Evolutionary conservation across 768 basidiomycete genomes (phyloP).

Genomic region (Clavulina sp.): DNA sequence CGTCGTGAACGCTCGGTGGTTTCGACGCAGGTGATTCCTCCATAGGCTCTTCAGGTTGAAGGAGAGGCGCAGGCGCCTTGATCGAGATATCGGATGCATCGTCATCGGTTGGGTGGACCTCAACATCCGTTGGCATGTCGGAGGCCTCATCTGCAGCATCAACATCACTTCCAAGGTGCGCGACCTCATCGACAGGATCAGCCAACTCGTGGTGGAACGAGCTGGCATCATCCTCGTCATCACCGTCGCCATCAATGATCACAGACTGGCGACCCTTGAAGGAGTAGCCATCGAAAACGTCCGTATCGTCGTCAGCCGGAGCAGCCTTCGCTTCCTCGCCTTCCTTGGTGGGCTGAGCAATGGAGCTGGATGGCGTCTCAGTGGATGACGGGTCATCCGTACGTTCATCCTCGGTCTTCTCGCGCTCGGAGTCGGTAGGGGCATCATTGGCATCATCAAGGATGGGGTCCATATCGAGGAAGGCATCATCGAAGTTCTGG

Average conservation of each 20-base stretch:
- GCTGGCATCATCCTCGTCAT: conserved; percentile 19
- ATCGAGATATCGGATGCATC: not conserved
- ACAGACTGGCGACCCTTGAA: conserved; percentile 79
- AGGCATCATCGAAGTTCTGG: conserved; percentile 93
- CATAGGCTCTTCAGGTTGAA: too few relatives aligned
- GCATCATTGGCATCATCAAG: conserved; percentile 37
- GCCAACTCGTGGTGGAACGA: conserved; percentile 8
- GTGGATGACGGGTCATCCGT: conserved; percentile 49
- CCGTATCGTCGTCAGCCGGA: conserved; percentile 33
- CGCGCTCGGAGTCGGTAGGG: conserved; percentile 12
- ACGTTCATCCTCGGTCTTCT: conserved; percentile 14
- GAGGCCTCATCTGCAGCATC: conserved; percentile 2
- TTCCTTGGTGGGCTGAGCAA: not conserved
- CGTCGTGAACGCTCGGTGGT: too few relatives aligned
- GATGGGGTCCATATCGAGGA: conserved; percentile 88
- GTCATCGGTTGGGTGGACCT: too few relatives aligned
- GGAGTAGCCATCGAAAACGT: conserved; percentile 88
- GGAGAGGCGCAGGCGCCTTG: not conserved
- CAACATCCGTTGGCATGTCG: conserved; percentile 4
- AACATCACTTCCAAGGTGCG: conserved; percentile 2
- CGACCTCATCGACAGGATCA: conserved; percentile 1
- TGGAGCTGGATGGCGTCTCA: not conserved
- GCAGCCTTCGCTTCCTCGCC: not conserved
- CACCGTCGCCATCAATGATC: conserved; percentile 45
- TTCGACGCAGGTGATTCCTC: too few relatives aligned